Evolutionary conservation across 2,329 filamentous ascomycete species (phyloP), one percentile per base, ranked within the genome.

Genomic region (Calonectria pteridis): DNA sequence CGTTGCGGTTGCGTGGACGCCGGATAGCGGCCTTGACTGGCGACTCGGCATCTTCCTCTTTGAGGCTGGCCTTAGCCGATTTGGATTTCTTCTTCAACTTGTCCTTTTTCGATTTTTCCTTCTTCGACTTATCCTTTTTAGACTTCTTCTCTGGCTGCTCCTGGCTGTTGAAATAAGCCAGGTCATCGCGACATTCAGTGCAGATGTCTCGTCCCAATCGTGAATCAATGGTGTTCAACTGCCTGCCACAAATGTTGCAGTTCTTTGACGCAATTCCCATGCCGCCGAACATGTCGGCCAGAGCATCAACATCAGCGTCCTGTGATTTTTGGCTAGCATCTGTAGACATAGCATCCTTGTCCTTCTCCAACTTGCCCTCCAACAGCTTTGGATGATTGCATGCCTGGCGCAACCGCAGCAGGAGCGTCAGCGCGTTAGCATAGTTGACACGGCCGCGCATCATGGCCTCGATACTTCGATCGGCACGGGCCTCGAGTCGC

Each of bases 311-410:
- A 66, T 96, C 94, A 28, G 90, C 87, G 14, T 90, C 89, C 23
- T 88, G 86, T 63, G 88, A 86, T 71, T 88, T 89, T 76, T 89
- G 88, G 13, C 84, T 88, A 7, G 87, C 86, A 73, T 91, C 94
- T 1, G 92, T 93, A 1, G 92, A 89, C 69, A 98, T 86, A 3
- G 95, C 94, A 80, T 98, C 97, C 79, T 93, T 95, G 82, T 99
- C 97, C 77, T 94, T 94, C 69, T 93, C 93, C 71, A 98, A 88
- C 81, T 97, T 96, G 76, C 93, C 93, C 77, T 95, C 94, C 16
- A 98, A 93, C 58, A 99, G 88, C 77, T 95, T 93, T 0, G 96
- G 95, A 82, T 99, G 97, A 81, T 99, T 98, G 84, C 97, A 99
- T 26, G 95, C 94, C 84, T 99, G 97, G 73, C 97, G 91, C 73